Evolutionary conservation across 2,329 filamentous ascomycete genomes (phyloP).

Genomic region (Epichloe gansuensis): DNA sequence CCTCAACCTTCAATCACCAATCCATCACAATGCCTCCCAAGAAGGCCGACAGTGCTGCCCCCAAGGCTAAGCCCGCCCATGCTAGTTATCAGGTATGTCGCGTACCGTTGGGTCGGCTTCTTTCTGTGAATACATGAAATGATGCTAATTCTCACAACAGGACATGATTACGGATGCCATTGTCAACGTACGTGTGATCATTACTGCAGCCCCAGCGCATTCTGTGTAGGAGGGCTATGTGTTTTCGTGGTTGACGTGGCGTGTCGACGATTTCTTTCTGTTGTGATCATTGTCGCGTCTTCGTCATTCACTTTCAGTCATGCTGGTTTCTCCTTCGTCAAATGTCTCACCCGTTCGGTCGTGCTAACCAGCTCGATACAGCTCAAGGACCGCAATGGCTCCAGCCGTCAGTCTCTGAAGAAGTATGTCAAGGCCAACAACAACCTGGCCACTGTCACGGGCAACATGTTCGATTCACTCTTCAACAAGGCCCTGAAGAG

Average conservation of each 20-base stretch:
- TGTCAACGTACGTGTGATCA: slow-evolving; percentile 38
- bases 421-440: slow-evolving; percentile 48
- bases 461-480: slow-evolving; percentile 53
- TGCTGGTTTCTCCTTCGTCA: neutral
- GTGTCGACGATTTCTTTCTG: neutral
- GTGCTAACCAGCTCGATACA: slow-evolving; percentile 28
- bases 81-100: slow-evolving; percentile 46
- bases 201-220: slow-evolving; percentile 26
- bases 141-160: slow-evolving; percentile 23
- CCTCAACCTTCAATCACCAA: slow-evolving; percentile 12
- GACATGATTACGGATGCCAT: slow-evolving; percentile 53
- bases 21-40: slow-evolving; percentile 44
- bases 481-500: slow-evolving; percentile 77
- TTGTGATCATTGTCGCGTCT: neutral
- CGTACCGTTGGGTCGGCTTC: neutral
- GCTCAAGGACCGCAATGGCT: slow-evolving; percentile 52
- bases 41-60: slow-evolving; percentile 32
- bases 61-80: slow-evolving; percentile 40
- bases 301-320: neutral
- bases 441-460: slow-evolving; percentile 27
- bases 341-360: slow-evolving; percentile 1
- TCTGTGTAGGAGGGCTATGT: neutral
- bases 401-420: slow-evolving; percentile 48
- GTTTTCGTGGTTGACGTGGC: neutral
- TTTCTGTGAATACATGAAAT: neutral